Evolutionary conservation across 352 stramenopile genomes (phyloP).

Genomic region (Phytophthora sansomeana): DNA sequence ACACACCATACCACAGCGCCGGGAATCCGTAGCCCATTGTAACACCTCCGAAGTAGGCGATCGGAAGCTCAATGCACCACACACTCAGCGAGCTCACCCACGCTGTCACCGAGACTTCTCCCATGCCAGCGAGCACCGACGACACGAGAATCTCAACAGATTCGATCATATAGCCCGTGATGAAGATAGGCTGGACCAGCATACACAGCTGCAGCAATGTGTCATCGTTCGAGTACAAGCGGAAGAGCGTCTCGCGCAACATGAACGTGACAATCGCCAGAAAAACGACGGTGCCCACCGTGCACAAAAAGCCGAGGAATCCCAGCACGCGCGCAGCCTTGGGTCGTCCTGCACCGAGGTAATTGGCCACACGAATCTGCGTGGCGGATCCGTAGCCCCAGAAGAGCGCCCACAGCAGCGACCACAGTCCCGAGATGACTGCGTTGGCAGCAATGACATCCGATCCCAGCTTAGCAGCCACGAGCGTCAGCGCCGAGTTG

Average conservation of each 20-base stretch:
- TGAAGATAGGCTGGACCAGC: constrained; percentile 64
- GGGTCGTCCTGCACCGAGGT: constrained; percentile 73
- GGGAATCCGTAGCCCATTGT: constrained; percentile 55
- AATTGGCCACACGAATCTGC: constrained; percentile 82
- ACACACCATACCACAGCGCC: constrained; percentile 60
- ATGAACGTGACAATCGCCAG: constrained; percentile 59
- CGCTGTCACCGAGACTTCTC: constrained; percentile 56
- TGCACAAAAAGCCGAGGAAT: constrained; percentile 72
- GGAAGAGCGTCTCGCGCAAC: constrained; percentile 59
- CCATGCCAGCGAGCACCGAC: constrained; percentile 60
- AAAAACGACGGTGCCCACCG: constrained; percentile 50
- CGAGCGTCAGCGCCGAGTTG: constrained; percentile 72
- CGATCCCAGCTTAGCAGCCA: constrained; percentile 75
- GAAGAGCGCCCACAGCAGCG: constrained; percentile 77
- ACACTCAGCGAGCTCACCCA: constrained; percentile 64
- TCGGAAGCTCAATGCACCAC: constrained; percentile 65
- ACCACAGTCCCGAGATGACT: constrained; percentile 74
- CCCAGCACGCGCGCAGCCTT: constrained; percentile 61
- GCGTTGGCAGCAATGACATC: constrained; percentile 84
- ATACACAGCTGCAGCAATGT: constrained; percentile 59
- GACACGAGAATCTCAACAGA: constrained; percentile 64
- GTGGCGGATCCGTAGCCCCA: constrained; percentile 84
- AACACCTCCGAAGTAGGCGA: constrained; percentile 62
- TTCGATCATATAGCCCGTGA: constrained; percentile 64
- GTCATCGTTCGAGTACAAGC: constrained; percentile 67